A percentile compares a stretch with the other conserved stretches of the same genome.
Evolutionary conservation across 129 eudicot genomes (phyloP).

Genomic region (sunflower (Helianthus annuus)): HanXRQr2.0-SUNRISE NC_035444.2:6471561-6472060

Average conservation of each 20-base stretch:
- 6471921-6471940: conserved; percentile 45
- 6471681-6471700: too few relatives aligned
- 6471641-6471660: too few relatives aligned
- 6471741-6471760: conserved; percentile 78
- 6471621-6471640: too few relatives aligned
- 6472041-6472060: conserved; percentile 18
- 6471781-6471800: conserved; percentile 57
- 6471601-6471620: too few relatives aligned
- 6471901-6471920: conserved; percentile 45
- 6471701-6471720: background rate
- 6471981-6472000: conserved; percentile 21
- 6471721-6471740: background rate
- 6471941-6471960: conserved; percentile 32
- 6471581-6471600: too few relatives aligned
- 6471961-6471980: conserved; percentile 31
- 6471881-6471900: conserved; percentile 25
- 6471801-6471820: conserved; percentile 52
- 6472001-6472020: conserved; percentile 1
- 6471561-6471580: too few relatives aligned
- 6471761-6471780: conserved; percentile 51
- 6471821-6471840: conserved; percentile 34
- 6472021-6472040: conserved; percentile 9
- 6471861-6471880: conserved; percentile 31
- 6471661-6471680: too few relatives aligned
- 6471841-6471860: conserved; percentile 41